phyloP scores from a whole-genome alignment of 305 asterid species.

The Caryopteris hybrid region DNA sequence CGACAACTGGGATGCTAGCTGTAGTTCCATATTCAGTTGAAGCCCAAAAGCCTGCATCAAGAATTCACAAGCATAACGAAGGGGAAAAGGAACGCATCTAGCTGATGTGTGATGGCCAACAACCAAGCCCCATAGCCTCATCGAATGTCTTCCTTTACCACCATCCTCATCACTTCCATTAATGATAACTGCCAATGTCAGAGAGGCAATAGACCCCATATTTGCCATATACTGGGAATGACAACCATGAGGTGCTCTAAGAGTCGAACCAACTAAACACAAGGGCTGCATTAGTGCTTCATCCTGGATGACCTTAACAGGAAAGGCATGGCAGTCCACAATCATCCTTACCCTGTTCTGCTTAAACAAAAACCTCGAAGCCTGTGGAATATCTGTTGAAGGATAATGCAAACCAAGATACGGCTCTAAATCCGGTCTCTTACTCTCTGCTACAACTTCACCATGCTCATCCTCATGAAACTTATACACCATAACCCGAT shows the following conservation, averaged over 20 bases:
- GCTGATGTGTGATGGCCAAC: slow-evolving; percentile 89
- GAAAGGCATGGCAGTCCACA: slow-evolving; percentile 66
- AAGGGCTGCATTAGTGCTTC: slow-evolving; percentile 74
- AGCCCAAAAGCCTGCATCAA: slow-evolving; percentile 95
- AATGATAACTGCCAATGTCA: slow-evolving; percentile 69
- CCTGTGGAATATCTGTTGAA: slow-evolving; percentile 93
- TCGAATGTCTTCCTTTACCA: slow-evolving; percentile 52
- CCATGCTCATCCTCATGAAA: slow-evolving; percentile 96
- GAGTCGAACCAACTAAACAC: slow-evolving; percentile 87
- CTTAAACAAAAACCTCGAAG: slow-evolving; percentile 83
- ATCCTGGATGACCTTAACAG: slow-evolving; percentile 65
- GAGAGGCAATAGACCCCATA: slow-evolving; percentile 88
- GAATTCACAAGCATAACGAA: slow-evolving; percentile 89
- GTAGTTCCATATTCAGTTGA: slow-evolving; percentile 88
- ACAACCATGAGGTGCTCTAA: slow-evolving; percentile 90
- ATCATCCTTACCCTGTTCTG: slow-evolving; percentile 94
- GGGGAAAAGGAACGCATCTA: slow-evolving; percentile 69
- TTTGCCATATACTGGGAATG: slow-evolving; percentile 94
- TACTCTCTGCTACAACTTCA: slow-evolving; percentile 89
- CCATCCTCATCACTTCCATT: slow-evolving; percentile 80
- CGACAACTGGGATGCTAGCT: slow-evolving; percentile 64
- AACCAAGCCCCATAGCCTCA: slow-evolving; percentile 94
- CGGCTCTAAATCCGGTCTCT: slow-evolving; percentile 76
- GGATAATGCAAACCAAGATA: slow-evolving; percentile 91
- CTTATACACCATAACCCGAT: slow-evolving; percentile 89